A percentile compares a stretch with the other conserved stretches of the same genome.
Conservation (phyloP, 139 green algal species). For the Coccomyxa sp. region DNA sequence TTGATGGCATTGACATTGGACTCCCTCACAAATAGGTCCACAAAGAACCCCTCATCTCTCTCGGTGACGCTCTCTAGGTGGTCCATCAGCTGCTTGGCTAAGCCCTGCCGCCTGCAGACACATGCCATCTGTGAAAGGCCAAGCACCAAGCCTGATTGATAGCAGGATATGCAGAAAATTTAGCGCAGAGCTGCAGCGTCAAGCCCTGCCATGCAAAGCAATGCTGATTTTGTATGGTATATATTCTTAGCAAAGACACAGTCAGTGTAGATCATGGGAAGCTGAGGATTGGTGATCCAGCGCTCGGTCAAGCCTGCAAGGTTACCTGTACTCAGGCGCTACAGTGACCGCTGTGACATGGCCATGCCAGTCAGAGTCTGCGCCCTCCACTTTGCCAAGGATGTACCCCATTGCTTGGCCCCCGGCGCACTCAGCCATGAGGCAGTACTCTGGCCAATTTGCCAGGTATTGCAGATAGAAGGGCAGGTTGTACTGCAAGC, state of each 20-base stretch:
- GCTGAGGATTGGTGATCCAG: background rate
- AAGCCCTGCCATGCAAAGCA: background rate
- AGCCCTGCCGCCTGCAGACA: conserved; percentile 40
- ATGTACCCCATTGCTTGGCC: conserved; percentile 88
- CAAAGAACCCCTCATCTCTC: conserved; percentile 90
- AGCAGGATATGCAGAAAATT: background rate
- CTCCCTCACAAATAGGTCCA: conserved; percentile 96
- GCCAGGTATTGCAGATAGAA: conserved; percentile 97
- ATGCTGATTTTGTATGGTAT: background rate
- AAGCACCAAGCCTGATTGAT: no score
- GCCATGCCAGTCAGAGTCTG: conserved; percentile 86
- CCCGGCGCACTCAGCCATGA: conserved; percentile 65
- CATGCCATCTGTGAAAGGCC: no score
- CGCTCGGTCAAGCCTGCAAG: conserved; percentile 19
- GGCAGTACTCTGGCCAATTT: conserved; percentile 89
- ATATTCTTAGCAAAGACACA: background rate
- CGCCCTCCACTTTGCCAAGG: conserved; percentile 93
- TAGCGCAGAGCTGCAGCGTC: background rate
- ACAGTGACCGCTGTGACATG: conserved; percentile 98
- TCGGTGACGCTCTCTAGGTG: conserved; percentile 83
- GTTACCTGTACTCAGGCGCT: conserved; percentile 68
- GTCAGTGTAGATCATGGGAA: background rate
- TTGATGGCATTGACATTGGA: conserved; percentile 87
- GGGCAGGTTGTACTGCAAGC: conserved; percentile 83
- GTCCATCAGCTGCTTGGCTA: conserved; percentile 93